Conservation (phyloP, 2,329 filamentous ascomycete genomes). For the Xylariaceae sp. region DNA sequence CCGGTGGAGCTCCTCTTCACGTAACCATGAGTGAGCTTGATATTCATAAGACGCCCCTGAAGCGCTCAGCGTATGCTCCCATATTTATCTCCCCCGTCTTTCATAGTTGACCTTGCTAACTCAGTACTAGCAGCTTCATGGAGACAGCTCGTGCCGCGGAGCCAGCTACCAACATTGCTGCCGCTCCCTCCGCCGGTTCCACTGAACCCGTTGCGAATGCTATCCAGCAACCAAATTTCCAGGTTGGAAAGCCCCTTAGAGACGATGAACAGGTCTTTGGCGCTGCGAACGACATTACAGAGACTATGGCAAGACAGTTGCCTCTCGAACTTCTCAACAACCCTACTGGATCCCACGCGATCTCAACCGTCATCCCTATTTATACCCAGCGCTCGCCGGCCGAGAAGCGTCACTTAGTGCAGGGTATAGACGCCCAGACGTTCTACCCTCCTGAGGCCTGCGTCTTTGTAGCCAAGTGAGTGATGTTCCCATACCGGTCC, state of each 20-base stretch:
- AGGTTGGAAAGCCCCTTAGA: slow-evolving; percentile 14
- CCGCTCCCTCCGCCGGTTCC: slow-evolving; percentile 1
- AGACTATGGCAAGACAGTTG: slow-evolving; percentile 3
- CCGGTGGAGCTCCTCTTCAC: slow-evolving; percentile 14
- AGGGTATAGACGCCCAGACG: slow-evolving; percentile 44
- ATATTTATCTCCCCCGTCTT: not conserved
- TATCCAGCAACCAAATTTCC: slow-evolving; percentile 11
- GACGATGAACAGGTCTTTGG: slow-evolving; percentile 16
- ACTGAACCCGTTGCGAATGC: slow-evolving; percentile 1
- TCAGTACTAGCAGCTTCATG: slow-evolving; percentile 9
- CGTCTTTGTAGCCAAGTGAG: slow-evolving; percentile 63
- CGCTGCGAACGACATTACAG: not conserved
- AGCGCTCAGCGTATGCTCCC: slow-evolving; percentile 15
- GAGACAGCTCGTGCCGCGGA: slow-evolving; percentile 2
- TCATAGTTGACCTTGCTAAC: slow-evolving; percentile 1
- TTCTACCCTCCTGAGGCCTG: slow-evolving; percentile 51
- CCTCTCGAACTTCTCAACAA: slow-evolving; percentile 5
- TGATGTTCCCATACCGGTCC: no score
- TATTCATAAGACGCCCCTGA: slow-evolving; percentile 7
- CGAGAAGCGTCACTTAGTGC: slow-evolving; percentile 20
- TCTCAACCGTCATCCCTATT: slow-evolving; percentile 8
- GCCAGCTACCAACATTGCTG: not conserved
- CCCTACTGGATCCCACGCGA: not conserved
- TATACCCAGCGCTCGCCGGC: slow-evolving; percentile 10
- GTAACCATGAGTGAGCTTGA: slow-evolving; percentile 9